These are phyloP conservation scores for Ustilago sp. DNA, from an alignment of 1,284 basidiomycete genomes.

Conservation along the genomic window DNA sequence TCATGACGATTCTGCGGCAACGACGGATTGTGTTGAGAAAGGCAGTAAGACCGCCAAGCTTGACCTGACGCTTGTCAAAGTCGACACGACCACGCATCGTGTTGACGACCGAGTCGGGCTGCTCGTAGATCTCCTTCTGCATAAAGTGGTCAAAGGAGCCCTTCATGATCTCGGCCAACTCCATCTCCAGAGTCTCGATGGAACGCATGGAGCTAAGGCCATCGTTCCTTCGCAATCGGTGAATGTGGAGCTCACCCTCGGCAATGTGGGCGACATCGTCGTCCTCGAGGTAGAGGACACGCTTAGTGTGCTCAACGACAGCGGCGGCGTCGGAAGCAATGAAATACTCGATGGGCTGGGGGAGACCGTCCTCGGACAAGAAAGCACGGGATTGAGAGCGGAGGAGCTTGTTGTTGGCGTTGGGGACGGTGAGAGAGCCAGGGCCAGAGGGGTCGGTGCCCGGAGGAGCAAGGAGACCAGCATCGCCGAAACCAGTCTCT, in stretches of 20 bases:
- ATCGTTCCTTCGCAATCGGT: constrained; percentile 90
- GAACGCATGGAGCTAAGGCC: constrained; percentile 84
- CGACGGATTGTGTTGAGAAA: constrained; percentile 96
- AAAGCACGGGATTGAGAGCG: constrained; percentile 97
- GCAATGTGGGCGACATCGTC: constrained; percentile 98
- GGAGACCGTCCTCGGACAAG: constrained; percentile 97
- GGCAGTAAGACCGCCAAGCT: constrained; percentile 92
- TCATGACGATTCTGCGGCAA: constrained; percentile 93
- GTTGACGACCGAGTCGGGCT: constrained; percentile 99
- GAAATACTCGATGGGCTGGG: constrained; percentile 99
- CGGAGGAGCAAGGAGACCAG: constrained; percentile 79
- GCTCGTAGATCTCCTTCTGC: constrained; percentile 99
- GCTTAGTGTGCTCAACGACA: constrained; percentile 98
- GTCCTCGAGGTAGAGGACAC: constrained; percentile 97
- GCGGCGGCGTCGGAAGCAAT: constrained; percentile 97
- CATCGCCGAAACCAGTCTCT: constrained; percentile 52
- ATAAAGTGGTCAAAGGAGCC: constrained; percentile 99
- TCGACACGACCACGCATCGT: constrained; percentile 99
- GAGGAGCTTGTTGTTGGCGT: constrained; percentile 77
- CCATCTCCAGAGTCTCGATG: constrained; percentile 98
- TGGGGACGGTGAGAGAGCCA: constrained; percentile 59
- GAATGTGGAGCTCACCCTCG: constrained; percentile 96
- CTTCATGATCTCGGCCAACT: constrained; percentile 99
- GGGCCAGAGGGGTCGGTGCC: constrained; percentile 68
- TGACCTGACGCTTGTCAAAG: constrained; percentile 92